A percentile compares a stretch with the other conserved stretches of the same genome.
Conservation (phyloP, 805 yeast species). For the Myxozyma geophila region DNA sequence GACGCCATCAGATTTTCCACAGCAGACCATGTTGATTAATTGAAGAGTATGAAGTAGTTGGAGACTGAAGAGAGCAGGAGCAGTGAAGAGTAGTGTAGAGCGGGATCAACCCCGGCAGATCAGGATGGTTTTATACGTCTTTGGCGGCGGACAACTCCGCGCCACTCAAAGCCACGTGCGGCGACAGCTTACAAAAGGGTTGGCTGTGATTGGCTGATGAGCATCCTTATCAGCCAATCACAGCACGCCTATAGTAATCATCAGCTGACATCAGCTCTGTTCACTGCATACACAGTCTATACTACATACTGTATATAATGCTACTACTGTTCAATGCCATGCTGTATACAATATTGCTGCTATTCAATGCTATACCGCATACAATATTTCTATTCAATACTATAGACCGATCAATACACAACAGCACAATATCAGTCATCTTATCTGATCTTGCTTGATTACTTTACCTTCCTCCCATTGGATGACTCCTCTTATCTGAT, state of each 20-base stretch:
- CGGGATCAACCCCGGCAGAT: background rate
- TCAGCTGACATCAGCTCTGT: constrained; percentile 5
- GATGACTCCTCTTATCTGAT: background rate
- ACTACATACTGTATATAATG: too few species aligned
- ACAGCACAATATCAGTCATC: too few species aligned
- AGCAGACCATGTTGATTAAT: constrained; percentile 47
- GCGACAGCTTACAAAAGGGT: constrained; percentile 17
- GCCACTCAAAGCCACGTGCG: constrained; percentile 9
- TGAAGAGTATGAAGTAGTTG: background rate
- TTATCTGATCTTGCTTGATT: constrained; percentile 4
- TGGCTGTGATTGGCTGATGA: constrained; percentile 23
- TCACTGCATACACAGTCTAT: too few species aligned
- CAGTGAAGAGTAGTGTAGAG: too few species aligned
- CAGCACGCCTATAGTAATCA: constrained; percentile 6
- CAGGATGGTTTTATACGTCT: constrained; percentile 3
- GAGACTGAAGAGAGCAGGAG: background rate
- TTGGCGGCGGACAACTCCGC: background rate
- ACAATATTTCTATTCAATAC: too few species aligned
- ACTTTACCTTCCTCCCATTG: constrained; percentile 1
- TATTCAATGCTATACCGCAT: too few species aligned
- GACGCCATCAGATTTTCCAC: constrained; percentile 49
- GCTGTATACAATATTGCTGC: too few species aligned
- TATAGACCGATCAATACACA: too few species aligned
- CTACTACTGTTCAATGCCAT: too few species aligned
- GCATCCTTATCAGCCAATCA: constrained; percentile 4